phyloP scores from a whole-genome alignment of 768 basidiomycete species.

The Lentinus brumalis region DNA sequence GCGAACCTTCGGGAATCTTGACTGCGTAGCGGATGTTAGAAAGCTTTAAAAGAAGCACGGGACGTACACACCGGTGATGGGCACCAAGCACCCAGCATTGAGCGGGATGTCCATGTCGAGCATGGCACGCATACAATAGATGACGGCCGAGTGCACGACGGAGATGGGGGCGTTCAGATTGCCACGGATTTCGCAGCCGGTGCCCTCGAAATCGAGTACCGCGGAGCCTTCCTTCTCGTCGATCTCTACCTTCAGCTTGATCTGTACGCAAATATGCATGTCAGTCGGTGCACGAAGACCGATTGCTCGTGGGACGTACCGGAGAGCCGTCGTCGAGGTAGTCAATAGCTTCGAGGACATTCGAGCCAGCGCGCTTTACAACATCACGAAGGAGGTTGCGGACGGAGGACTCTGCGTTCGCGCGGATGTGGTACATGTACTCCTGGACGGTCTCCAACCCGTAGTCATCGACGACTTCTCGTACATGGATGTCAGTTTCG shows the following conservation, averaged over 20 bases:
- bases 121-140: constrained; percentile 90
- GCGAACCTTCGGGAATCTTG: constrained; percentile 74
- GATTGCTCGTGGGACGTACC: constrained; percentile 39
- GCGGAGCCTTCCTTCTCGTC: constrained; percentile 74
- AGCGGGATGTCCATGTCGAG: constrained; percentile 85
- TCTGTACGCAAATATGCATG: constrained; percentile 42
- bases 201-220: constrained; percentile 82
- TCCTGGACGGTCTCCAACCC: constrained; percentile 84
- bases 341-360: constrained; percentile 70
- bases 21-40: constrained; percentile 44
- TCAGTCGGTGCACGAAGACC: neutral
- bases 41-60: neutral
- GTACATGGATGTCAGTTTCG: neutral
- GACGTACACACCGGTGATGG: constrained; percentile 62
- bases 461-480: constrained; percentile 84
- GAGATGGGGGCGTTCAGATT: constrained; percentile 86
- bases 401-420: constrained; percentile 87
- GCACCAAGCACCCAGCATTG: constrained; percentile 92
- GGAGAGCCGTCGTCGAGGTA: constrained; percentile 89
- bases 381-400: constrained; percentile 79
- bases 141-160: constrained; percentile 85
- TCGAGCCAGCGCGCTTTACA: constrained; percentile 65
- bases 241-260: constrained; percentile 76
- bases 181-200: constrained; percentile 81
- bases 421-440: constrained; percentile 90